Conservation (phyloP, 2,329 filamentous ascomycete species). For the Aspergillus sp. region DNA sequence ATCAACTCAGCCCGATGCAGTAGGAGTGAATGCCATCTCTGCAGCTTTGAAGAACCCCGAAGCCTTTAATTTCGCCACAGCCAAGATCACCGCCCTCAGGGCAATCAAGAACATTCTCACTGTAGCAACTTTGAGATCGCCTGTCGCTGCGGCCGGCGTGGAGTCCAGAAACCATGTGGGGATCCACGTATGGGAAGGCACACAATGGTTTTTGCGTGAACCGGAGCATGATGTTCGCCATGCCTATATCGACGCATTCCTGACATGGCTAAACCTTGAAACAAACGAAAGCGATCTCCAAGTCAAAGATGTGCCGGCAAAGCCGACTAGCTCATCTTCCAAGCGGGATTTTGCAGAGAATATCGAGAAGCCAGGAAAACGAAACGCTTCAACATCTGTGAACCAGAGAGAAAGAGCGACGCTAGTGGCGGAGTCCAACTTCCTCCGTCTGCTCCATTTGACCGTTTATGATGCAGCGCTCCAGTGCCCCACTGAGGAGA, state of each 20-base stretch:
- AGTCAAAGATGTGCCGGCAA: slow-evolving; percentile 54
- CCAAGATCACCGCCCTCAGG: slow-evolving; percentile 62
- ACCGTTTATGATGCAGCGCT: slow-evolving; percentile 85
- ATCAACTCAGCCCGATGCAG: slow-evolving; percentile 47
- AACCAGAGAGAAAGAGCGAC: slow-evolving; percentile 52
- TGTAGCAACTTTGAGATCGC: slow-evolving; percentile 68
- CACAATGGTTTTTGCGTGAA: slow-evolving; percentile 85
- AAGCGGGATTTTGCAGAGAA: slow-evolving; percentile 39
- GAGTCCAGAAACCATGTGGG: slow-evolving; percentile 71
- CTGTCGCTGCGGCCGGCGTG: slow-evolving; percentile 54
- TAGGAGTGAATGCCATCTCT: slow-evolving; percentile 43
- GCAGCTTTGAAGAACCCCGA: slow-evolving; percentile 37
- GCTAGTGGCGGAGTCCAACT: slow-evolving; percentile 57
- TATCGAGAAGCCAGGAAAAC: slow-evolving; percentile 45
- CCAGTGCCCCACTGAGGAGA: slow-evolving; percentile 66
- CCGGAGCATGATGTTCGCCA: slow-evolving; percentile 71
- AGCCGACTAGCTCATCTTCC: slow-evolving; percentile 38
- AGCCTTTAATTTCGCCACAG: slow-evolving; percentile 57
- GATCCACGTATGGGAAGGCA: slow-evolving; percentile 89
- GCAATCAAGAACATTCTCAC: slow-evolving; percentile 77
- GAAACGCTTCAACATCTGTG: slow-evolving; percentile 66
- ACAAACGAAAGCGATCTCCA: slow-evolving; percentile 63
- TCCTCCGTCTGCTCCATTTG: slow-evolving; percentile 76
- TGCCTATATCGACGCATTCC: slow-evolving; percentile 77
- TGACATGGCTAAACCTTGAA: slow-evolving; percentile 82